phyloP scores from a whole-genome alignment of 805 yeast genomes.

The Candida ascalaphidarum region DNA sequence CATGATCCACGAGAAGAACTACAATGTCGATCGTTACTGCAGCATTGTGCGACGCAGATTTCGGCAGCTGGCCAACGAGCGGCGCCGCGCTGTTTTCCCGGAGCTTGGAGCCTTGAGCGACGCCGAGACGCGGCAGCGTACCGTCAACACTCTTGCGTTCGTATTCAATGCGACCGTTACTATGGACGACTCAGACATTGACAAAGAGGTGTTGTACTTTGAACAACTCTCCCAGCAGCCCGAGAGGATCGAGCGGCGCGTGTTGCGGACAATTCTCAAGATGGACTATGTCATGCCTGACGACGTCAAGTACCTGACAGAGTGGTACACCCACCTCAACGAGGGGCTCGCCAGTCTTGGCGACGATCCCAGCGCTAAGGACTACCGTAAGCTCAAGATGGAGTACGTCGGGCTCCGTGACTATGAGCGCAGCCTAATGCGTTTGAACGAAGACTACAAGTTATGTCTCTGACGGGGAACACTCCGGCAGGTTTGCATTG shows the following conservation, averaged over 20 bases:
- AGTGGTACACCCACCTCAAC: constrained; percentile 5
- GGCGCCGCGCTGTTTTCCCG: too few species aligned
- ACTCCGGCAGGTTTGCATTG: too few species aligned
- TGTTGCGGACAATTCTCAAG: constrained; percentile 6
- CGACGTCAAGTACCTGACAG: constrained; percentile 2
- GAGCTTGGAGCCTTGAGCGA: constrained; percentile 4
- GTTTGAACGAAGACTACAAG: constrained; percentile 5
- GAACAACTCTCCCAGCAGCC: constrained; percentile 3
- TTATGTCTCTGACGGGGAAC: constrained; percentile 6
- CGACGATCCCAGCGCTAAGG: constrained; percentile 1
- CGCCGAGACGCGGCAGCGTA: constrained; percentile 2
- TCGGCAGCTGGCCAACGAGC: too few species aligned
- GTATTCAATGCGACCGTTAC: constrained; percentile 9
- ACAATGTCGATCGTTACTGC: constrained; percentile 7
- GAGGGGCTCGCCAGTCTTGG: constrained; percentile 5
- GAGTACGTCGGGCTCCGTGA: constrained; percentile 6
- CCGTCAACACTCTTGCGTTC: constrained; percentile 10
- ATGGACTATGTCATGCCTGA: constrained; percentile 7
- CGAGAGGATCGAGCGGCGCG: constrained; percentile 3
- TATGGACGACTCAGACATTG: background rate
- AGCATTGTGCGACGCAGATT: constrained; percentile 18
- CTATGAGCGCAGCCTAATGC: constrained; percentile 6
- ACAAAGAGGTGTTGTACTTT: constrained; percentile 2
- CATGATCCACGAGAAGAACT: constrained; percentile 9
- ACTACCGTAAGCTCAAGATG: constrained; percentile 1